Evolutionary conservation across 129 eudicot species (phyloP), one percentile per base, ranked within the genome.

Genomic region (Glebionis coronaria): DNA sequence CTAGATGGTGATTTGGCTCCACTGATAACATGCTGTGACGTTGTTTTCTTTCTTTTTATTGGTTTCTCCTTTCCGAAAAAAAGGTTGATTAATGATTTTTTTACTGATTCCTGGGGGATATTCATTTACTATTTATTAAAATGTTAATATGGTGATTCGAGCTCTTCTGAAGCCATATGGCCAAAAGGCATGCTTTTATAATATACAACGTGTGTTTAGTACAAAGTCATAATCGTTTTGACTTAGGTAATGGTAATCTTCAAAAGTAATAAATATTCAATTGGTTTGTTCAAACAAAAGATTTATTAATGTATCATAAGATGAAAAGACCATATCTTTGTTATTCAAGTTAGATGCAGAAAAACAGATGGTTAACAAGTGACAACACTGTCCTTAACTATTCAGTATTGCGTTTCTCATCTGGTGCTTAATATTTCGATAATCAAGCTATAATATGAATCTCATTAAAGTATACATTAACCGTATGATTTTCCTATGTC

Each of bases 301-400:
- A 13, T 49, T 12, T 14, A 49, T 13, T 49, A 16, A 16, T 12
- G 31, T 44, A 44, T 63, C 54, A 44, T 63, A 10, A 4, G 69
- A 44, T 47, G 54, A 68, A 38, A 11, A 53, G 2, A 13, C 20
- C 23, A 40, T 40, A 54, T 45, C n/a, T 18, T 7, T 27, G 68
- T 13, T 59, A 47, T 59, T 46, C 11, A 14, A 47, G 7, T 56
- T 69, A 9, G 35, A 45, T 71, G 44, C 42, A 35, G 18, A 67
- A 67, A 9, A 18, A 19, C 72, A 12, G 8, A 16, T 53, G 13
- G 20, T 35, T 52, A 18, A 53, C 61, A 51, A 52, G 50, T 52
- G 29, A 53, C 61, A 44, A 45, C 40, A 20, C 20, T 5, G 69
- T 63, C 19, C 40, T 20, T 63, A 63, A 12, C 38, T 7, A 35